Conservation (phyloP, 2,329 filamentous ascomycete species). For the Aureobasidium leucospermi region DNA sequence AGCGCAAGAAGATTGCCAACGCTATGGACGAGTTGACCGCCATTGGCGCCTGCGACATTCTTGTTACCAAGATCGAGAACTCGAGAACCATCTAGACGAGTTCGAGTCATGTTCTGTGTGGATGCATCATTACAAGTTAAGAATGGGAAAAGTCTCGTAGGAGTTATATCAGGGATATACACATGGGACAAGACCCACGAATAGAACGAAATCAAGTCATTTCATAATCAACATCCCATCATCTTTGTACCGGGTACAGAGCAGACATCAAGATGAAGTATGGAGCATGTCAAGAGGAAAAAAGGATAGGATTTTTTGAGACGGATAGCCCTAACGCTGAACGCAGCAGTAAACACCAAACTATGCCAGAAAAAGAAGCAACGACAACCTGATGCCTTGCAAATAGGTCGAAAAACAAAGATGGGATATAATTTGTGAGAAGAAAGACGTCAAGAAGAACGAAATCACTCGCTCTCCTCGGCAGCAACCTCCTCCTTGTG, state of each 20-base stretch:
- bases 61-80: slow-evolving; percentile 82
- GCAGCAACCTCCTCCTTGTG: slow-evolving; percentile 5
- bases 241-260: too few relatives aligned
- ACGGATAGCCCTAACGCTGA: slow-evolving; percentile 4
- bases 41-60: slow-evolving; percentile 74
- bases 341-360: slow-evolving; percentile 6
- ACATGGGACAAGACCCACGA: neutral
- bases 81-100: slow-evolving; percentile 43
- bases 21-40: slow-evolving; percentile 79
- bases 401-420: neutral
- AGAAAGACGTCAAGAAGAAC: neutral
- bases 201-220: neutral
- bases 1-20: slow-evolving; percentile 74
- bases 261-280: neutral
- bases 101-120: neutral
- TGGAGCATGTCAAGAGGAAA: neutral
- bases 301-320: neutral
- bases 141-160: neutral
- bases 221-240: neutral
- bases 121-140: neutral
- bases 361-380: neutral
- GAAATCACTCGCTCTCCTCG: slow-evolving; percentile 2
- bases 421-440: neutral
- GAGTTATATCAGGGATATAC: neutral
- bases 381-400: neutral